These are phyloP conservation scores for Fagopyrum homotropicum DNA, from an alignment of 148 eudicot species.

Conservation along the genomic window DNA sequence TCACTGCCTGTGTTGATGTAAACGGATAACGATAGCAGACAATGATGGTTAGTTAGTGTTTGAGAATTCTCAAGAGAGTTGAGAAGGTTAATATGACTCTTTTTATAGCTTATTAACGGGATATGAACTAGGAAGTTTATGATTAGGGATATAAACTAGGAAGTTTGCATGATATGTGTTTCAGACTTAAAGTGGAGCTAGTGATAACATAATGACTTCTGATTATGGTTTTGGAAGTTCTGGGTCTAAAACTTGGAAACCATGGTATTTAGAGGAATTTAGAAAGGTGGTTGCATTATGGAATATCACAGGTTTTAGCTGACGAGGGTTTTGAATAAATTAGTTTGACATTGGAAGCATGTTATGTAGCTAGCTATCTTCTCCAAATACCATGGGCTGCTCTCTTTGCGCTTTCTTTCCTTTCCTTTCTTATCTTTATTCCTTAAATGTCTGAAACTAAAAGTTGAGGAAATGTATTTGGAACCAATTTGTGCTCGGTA, in stretches of 20 bases:
- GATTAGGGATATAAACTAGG: background rate
- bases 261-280: background rate
- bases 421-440: background rate
- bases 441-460: background rate
- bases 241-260: background rate
- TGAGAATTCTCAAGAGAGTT: background rate
- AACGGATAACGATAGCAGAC: background rate
- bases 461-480: background rate
- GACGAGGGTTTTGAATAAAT: too few relatives aligned
- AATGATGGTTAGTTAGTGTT: background rate
- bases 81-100: background rate
- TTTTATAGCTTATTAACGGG: background rate
- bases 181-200: background rate
- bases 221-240: background rate
- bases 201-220: background rate
- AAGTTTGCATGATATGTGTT: slow-evolving; percentile 2
- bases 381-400: too few relatives aligned
- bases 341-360: too few relatives aligned
- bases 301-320: too few relatives aligned
- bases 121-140: background rate
- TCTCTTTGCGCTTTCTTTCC: too few relatives aligned
- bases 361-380: too few relatives aligned
- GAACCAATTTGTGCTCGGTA: background rate
- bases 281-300: background rate
- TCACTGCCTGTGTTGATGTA: background rate